Evolutionary conservation across 208 protist species (phyloP).

Genomic region (Acanthamoeba triangularis): DNA sequence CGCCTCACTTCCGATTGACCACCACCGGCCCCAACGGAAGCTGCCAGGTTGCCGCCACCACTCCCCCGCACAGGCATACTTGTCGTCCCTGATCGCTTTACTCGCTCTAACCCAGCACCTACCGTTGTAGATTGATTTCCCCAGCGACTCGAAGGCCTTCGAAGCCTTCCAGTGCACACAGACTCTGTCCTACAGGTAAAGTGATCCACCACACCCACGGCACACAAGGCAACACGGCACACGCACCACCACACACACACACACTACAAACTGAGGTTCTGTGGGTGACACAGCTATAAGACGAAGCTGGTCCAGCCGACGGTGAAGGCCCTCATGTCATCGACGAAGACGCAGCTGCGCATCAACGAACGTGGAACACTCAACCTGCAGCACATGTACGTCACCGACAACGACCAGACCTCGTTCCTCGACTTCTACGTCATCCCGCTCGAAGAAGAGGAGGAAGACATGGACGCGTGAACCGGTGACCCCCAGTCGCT

Average conservation of each 20-base stretch:
- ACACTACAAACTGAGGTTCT: no score
- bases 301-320: conserved; percentile 61
- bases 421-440: conserved; percentile 65
- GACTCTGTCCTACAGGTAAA: conserved; percentile 14
- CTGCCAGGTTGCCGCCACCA: neutral
- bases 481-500: no score
- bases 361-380: conserved; percentile 57
- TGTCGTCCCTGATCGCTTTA: neutral
- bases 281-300: conserved; percentile 20
- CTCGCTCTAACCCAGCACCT: neutral
- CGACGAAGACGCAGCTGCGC: conserved; percentile 58
- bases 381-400: conserved; percentile 67
- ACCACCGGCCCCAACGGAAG: conserved; percentile 54
- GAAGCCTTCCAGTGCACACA: conserved; percentile 62
- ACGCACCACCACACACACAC: no score
- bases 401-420: conserved; percentile 61
- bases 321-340: conserved; percentile 26
- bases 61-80: neutral
- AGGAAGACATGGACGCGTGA: conserved; percentile 35
- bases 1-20: conserved; percentile 56
- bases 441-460: conserved; percentile 24
- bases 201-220: neutral
- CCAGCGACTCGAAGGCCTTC: conserved; percentile 41
- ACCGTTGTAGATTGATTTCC: conserved; percentile 54
- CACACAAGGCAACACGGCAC: neutral